Evolutionary conservation across 2,329 filamentous ascomycete species (phyloP), one percentile per base, ranked within the genome.

Genomic region (Neofusicoccum cordaticola): DNA sequence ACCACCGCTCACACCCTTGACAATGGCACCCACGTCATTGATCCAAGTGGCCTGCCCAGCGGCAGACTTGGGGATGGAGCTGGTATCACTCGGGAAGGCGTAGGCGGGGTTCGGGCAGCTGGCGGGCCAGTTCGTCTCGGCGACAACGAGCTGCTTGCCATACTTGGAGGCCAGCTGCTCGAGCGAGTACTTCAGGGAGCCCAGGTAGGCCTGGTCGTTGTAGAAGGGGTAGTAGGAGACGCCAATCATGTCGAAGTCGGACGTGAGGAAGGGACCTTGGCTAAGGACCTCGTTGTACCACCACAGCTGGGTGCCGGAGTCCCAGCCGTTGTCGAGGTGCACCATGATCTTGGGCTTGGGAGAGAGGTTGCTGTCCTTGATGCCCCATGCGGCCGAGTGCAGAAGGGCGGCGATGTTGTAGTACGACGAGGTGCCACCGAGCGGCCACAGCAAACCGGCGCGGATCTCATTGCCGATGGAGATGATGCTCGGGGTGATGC

Each of bases 141-240:
- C 88, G 3, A 92, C 85, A n/a, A 89, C 79, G 7, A 92, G 78
- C 44, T 86, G 80, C 76, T 92, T 92, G 8, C 82, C 82, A 79
- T 86, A 91, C 3, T 79, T 83, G 45, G 75, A 80, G 13, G 84
- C 84, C 81, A 92, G 83, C 65, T 87, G 87, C 3, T 72, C 79
- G 65, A 91, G 72, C 15, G 81, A 85, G 0, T 78, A 79, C 70
- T 84, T 80, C 37, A 92, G 80, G 7, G 81, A 79, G 0, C 84
- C 75, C 0, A 91, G 80, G 0, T 85, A 88, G 0, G 89, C 89
- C 1, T 72, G 77, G 0, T 79, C 72, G 71, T 83, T 84, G 76
- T 89, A 91, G 76, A 91, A 92, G 0, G 89, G 90, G 71, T 92
- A 92, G 77, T 88, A 92, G 0, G 85, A 88, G 0, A 92, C 85